Base-by-base conservation (phyloP, 2,329 filamentous ascomycete species). In the Emmonsiellopsis sp. region DNA sequence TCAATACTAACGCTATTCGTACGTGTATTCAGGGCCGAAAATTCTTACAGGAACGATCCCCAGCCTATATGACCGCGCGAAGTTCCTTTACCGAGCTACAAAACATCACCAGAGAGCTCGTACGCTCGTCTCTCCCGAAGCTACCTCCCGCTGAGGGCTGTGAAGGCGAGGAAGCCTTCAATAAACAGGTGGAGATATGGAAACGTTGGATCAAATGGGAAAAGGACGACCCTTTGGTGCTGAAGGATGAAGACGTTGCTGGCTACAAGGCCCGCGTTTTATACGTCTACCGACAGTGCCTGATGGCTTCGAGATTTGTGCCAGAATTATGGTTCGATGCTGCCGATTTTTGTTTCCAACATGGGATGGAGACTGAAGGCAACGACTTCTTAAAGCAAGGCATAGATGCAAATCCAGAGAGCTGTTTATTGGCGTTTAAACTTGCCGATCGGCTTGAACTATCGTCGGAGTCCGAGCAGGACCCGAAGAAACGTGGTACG, bases 291-390 rank as follows among this genome's bases (percentile, higher is more conserved):
- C 93, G 90, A 68, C 92, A 96, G 68, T 89, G 92, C 4, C 74
- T 95, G 46, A 95, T 96, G 87, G 86, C 90, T 3, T 75, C 98
- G 53, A 84, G 91, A 50, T 98, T 97, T 71, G 93, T 92, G 82
- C 91, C 93, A 3, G 88, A 95, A 66, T 84, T 96, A 61, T 98
- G 93, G 93, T 91, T 90, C 49, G 90, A 96, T 56, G 92, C 90
- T 8, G 88, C 91, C 0, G 87, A 95, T 59, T 97, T 92, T 82
- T 95, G 89, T 69, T 90, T 90, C 63, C 80, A 86, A 52, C 90
- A 93, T 62, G 81, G 81, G 44, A 73, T 91, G 60, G 78, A 81
- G 38, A 73, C 82, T 44, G 85, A 89, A 55, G 90, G 89, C 9
- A 82, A 86, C 26, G 83, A 89, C 8, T 88, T 97, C 62, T 76